Conservation (phyloP, 2,329 filamentous ascomycete species). For the Pyricularia sp. region DNA sequence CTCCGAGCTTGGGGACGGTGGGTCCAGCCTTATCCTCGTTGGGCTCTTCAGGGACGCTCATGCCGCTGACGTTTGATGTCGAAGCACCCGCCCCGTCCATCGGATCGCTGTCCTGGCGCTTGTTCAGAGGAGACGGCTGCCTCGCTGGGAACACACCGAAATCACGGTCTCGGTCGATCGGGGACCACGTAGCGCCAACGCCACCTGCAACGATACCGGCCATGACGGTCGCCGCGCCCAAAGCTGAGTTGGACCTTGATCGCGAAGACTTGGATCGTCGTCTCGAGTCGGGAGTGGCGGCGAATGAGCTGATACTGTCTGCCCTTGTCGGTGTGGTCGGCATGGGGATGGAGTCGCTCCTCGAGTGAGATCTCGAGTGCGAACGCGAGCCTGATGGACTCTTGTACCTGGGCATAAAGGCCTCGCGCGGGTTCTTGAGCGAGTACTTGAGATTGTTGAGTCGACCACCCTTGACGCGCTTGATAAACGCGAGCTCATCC, state of each 20-base stretch:
- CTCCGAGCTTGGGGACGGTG: slow-evolving; percentile 15
- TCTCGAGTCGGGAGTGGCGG: slow-evolving; percentile 49
- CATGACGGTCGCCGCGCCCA: slow-evolving; percentile 71
- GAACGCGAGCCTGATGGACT: slow-evolving; percentile 57
- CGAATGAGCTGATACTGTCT: slow-evolving; percentile 37
- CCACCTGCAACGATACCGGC: slow-evolving; percentile 73
- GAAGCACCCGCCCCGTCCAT: not conserved
- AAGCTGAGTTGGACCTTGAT: slow-evolving; percentile 58
- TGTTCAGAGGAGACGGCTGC: slow-evolving; percentile 19
- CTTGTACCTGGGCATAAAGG: slow-evolving; percentile 50
- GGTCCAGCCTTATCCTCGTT: slow-evolving; percentile 17
- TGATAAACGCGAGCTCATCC: slow-evolving; percentile 73
- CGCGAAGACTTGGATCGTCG: slow-evolving; percentile 58
- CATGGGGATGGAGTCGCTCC: slow-evolving; percentile 25
- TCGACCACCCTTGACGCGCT: slow-evolving; percentile 71
- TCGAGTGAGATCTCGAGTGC: slow-evolving; percentile 54
- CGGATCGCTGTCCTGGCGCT: slow-evolving; percentile 16
- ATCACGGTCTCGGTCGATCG: slow-evolving; percentile 41
- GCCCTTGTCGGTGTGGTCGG: slow-evolving; percentile 55
- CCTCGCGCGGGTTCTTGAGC: slow-evolving; percentile 65
- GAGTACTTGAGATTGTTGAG: slow-evolving; percentile 74
- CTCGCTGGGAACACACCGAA: slow-evolving; percentile 24
- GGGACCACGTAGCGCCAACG: slow-evolving; percentile 69
- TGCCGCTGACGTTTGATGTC: slow-evolving; percentile 12
- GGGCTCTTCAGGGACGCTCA: slow-evolving; percentile 21